Evolutionary conservation across 768 basidiomycete species (phyloP), one percentile per base, ranked within the genome.

Genomic region (Kwoniella sp.): DNA sequence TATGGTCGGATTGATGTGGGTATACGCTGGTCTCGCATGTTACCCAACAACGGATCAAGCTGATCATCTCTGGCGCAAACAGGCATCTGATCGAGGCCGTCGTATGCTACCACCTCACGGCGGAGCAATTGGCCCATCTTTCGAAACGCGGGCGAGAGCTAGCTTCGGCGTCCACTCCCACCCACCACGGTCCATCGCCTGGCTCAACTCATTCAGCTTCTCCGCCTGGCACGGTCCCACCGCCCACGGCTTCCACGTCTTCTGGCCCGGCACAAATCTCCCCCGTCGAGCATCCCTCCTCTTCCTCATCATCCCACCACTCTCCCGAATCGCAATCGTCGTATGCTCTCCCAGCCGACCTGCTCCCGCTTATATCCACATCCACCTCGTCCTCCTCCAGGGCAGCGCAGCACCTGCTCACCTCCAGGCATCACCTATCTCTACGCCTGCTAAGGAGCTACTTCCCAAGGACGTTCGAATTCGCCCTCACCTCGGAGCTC

Each of bases 1-100:
- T 17, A 69, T 69, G 67, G 57, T 65, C 27, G 67, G 67, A 5
- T 56, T 69, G 47, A 65, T 65, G 67, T 69, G 55, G 59, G 67
- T 52, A 0, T 20, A 12, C 17, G 40, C 52, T 53, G 44, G 49
- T 48, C 5, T 36, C 7, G 8, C 19, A 20, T 38, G 5, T 20
- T 22, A 20, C n/a, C 15, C 19, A 20, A 36, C 34, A 36, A 36
- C 19, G 28, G 9, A 27, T n/a, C n/a, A 4, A 34, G 36, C 50
- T 52, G 50, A 53, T 46, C n/a, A n/a, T n/a, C n/a, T n/a, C n/a
- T n/a, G n/a, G n/a, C n/a, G 38, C 19, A 19, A n/a, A 5, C 19
- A 69, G 67, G 61, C 50, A 69, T 37, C 43, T 69, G 29, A 57
- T 69, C 45, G 67, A 69, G 48, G 67, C 63, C 32, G 61, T 69